Base-by-base conservation (phyloP, 2,329 filamentous ascomycete species). In the Xenosphaeropsis pyriputrescens region DNA sequence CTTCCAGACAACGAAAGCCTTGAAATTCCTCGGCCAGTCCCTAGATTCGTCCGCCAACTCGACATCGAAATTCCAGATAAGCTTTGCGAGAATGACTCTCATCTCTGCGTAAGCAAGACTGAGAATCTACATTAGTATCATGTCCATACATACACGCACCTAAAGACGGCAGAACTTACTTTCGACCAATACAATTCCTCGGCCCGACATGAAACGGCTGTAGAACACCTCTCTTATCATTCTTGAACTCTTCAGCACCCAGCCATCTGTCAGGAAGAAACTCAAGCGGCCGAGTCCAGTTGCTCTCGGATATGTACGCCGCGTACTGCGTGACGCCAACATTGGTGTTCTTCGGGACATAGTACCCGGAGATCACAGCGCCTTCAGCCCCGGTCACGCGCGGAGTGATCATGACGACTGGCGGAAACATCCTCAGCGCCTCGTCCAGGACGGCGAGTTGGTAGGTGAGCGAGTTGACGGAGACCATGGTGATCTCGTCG, bases 341-440 rank as follows among this genome's bases (percentile, higher is more conserved):
- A 12, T 14, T 15, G 4, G 12, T 32, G 8, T 32, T 5, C 30
- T 14, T 14, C 3, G 30, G 12, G 3, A 32, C 30, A 17, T 14
- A 17, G 6, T 14, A 7, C 9, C 30, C 30, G 13, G 4, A 3
- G 30, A 32, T 32, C 2, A 32, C 5, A 7, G 30, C 30, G 12
- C 14, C n/a, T 14, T 14, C 16, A 15, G 5, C 6, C 3, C 30
- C 30, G 0, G 64, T 68, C 33, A 57, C 51, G 6, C 67, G 60
- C 2, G 59, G 55, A 4, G 70, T 56, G 1, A 59, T 59, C 18
- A 60, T 55, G 0, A 61, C 52, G 0, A 58, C 63, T 0, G 65
- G 63, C 6, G 60, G 60, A 40, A 51, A 59, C 3, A 58, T 39
- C 2, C 60, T 48, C 1, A 64, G 48, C 4, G 43, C 50, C 44